Conservation (phyloP, 345 rosid genomes). For the Geranium rotundifolium region DNA sequence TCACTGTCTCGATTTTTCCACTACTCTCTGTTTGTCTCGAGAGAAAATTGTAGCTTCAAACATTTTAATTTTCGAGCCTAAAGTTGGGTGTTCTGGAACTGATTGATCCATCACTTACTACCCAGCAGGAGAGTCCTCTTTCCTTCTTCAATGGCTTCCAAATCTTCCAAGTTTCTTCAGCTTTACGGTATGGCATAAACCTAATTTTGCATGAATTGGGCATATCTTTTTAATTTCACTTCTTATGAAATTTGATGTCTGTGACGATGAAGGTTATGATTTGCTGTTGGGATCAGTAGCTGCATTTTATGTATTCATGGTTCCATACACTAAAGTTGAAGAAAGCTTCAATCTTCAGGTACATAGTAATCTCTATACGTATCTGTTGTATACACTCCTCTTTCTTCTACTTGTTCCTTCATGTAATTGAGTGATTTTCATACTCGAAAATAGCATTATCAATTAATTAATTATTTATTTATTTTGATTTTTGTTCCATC, state of each 20-base stretch:
- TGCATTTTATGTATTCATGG: slow-evolving; percentile 56
- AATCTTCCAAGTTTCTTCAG: slow-evolving; percentile 25
- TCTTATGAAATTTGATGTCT: not conserved
- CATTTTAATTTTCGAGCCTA: too few relatives aligned
- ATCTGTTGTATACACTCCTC: not conserved
- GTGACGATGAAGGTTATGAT: slow-evolving; percentile 47
- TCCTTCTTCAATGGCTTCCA: slow-evolving; percentile 22
- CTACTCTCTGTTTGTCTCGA: too few relatives aligned
- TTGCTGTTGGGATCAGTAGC: slow-evolving; percentile 69
- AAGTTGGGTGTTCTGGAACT: too few relatives aligned
- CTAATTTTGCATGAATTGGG: not conserved
- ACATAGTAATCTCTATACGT: not conserved
- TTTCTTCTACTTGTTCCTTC: not conserved
- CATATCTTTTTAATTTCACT: not conserved
- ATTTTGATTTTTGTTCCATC: not conserved
- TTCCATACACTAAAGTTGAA: slow-evolving; percentile 91
- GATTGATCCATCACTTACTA: too few relatives aligned
- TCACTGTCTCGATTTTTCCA: too few relatives aligned
- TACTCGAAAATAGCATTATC: too few relatives aligned
- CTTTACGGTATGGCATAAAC: slow-evolving; percentile 23
- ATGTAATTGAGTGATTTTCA: too few relatives aligned
- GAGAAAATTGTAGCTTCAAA: too few relatives aligned
- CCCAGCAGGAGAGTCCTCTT: too few relatives aligned
- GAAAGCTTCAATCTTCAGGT: slow-evolving; percentile 98
- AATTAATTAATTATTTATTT: too few relatives aligned